A percentile compares a stretch with the other conserved stretches of the same genome.
Conservation (phyloP, 352 stramenopile genomes). For the Blastocystis hominis region DNA sequence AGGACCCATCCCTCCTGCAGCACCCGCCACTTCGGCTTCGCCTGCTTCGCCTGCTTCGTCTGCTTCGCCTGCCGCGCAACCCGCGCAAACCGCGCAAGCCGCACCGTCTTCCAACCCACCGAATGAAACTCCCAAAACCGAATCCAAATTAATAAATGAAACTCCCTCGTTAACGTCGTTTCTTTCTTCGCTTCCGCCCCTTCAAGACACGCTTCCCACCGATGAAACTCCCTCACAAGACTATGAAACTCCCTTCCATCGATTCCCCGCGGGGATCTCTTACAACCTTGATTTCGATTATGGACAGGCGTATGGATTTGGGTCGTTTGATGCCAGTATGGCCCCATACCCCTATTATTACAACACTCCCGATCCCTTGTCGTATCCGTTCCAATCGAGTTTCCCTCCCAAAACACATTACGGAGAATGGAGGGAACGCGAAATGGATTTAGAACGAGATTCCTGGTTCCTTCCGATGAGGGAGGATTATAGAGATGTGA, state of each 20-base stretch:
- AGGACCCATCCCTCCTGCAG: background rate
- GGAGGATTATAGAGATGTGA: background rate
- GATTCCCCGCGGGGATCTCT: background rate
- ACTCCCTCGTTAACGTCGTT: background rate
- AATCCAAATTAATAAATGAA: background rate
- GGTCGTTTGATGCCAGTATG: background rate
- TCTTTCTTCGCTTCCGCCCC: background rate
- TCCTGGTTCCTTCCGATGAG: background rate
- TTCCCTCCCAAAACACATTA: slow-evolving; percentile 40
- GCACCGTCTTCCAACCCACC: background rate
- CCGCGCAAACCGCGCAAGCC: too few relatives aligned
- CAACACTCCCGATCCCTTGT: background rate
- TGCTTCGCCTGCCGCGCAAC: too few relatives aligned
- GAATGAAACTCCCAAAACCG: background rate
- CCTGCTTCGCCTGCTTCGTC: too few relatives aligned
- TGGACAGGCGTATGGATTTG: background rate
- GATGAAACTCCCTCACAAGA: background rate
- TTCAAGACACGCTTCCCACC: background rate
- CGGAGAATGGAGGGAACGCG: slow-evolving; percentile 14
- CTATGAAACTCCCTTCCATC: background rate
- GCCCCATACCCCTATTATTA: background rate
- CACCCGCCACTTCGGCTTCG: too few relatives aligned
- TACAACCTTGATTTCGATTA: background rate
- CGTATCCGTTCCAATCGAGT: background rate
- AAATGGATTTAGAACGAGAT: slow-evolving; percentile 28